Percentiles rank a stretch among this genome's conserved stretches.
These are phyloP conservation scores for Skeletonema grethae DNA, from an alignment of 108 stramenopile genomes.

Conservation along the genomic window DNA sequence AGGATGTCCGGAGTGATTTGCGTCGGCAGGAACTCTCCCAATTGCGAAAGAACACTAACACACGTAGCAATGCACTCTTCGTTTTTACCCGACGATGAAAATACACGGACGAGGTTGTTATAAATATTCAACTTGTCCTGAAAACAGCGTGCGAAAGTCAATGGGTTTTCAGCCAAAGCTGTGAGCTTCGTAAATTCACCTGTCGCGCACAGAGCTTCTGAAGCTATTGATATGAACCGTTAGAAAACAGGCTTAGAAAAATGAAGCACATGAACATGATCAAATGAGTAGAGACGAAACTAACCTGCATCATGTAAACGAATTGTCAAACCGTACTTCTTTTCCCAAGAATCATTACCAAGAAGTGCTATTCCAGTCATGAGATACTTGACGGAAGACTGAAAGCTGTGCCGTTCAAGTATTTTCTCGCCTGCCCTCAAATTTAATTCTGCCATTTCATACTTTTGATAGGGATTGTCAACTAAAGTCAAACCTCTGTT, in stretches of 20 bases:
- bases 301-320: slow-evolving; percentile 49
- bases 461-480: slow-evolving; percentile 21
- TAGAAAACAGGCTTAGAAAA: not conserved
- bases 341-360: slow-evolving; percentile 56
- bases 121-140: slow-evolving; percentile 43
- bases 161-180: slow-evolving; percentile 18
- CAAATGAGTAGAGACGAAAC: not conserved
- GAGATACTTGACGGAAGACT: slow-evolving; percentile 51
- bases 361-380: slow-evolving; percentile 55
- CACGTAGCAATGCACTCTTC: slow-evolving; percentile 34
- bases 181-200: slow-evolving; percentile 31
- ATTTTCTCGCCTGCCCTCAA: slow-evolving; percentile 57
- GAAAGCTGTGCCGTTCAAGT: slow-evolving; percentile 45
- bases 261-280: not conserved
- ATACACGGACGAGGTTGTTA: slow-evolving; percentile 30
- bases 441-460: slow-evolving; percentile 46
- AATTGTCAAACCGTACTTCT: slow-evolving; percentile 61
- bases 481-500: slow-evolving; percentile 42
- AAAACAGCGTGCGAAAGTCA: slow-evolving; percentile 23
- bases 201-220: slow-evolving; percentile 44
- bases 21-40: slow-evolving; percentile 37
- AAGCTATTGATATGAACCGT: not conserved
- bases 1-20: slow-evolving; percentile 11
- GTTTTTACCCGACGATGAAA: slow-evolving; percentile 13
- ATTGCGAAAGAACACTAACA: slow-evolving; percentile 28